phyloP scores from a whole-genome alignment of 1,284 basidiomycete genomes.

The Sanghuangporus baumii region DNA sequence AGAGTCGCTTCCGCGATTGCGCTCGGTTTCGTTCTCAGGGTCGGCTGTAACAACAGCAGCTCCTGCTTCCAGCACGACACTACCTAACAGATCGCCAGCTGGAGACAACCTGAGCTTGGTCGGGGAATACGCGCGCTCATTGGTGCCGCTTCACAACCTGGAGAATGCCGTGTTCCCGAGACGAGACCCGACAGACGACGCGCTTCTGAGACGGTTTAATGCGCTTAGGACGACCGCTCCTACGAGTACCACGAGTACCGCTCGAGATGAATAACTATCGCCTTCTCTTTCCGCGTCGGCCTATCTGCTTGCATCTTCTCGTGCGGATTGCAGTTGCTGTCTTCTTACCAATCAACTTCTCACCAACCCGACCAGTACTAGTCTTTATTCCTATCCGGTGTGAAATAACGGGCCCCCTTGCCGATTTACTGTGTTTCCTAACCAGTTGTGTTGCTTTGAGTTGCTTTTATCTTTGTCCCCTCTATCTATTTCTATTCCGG shows the following conservation, averaged over 20 bases:
- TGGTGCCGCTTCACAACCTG: conserved; percentile 15
- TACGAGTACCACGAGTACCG: neutral
- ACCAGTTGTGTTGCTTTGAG: no score
- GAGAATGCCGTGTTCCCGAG: conserved; percentile 13
- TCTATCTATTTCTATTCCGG: neutral
- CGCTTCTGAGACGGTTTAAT: conserved; percentile 10
- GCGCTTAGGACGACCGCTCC: conserved; percentile 5
- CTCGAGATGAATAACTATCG: neutral
- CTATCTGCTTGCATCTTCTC: neutral
- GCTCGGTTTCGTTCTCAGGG: neutral
- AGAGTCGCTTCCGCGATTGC: neutral
- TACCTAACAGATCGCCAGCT: neutral
- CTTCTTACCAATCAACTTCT: neutral
- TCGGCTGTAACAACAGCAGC: neutral
- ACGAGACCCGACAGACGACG: conserved; percentile 16
- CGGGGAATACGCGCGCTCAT: conserved; percentile 1
- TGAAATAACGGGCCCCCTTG: no score
- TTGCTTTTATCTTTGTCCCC: no score
- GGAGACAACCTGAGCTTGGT: neutral
- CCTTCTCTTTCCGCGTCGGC: neutral
- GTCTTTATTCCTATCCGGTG: no score
- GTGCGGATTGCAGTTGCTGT: neutral
- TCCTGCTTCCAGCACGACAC: neutral
- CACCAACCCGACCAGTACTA: neutral
- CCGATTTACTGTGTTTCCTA: no score